A percentile compares a stretch with the other conserved stretches of the same genome.
Evolutionary conservation across 1,284 basidiomycete species (phyloP).

Genomic region (Leccinum angustisporum): DNA sequence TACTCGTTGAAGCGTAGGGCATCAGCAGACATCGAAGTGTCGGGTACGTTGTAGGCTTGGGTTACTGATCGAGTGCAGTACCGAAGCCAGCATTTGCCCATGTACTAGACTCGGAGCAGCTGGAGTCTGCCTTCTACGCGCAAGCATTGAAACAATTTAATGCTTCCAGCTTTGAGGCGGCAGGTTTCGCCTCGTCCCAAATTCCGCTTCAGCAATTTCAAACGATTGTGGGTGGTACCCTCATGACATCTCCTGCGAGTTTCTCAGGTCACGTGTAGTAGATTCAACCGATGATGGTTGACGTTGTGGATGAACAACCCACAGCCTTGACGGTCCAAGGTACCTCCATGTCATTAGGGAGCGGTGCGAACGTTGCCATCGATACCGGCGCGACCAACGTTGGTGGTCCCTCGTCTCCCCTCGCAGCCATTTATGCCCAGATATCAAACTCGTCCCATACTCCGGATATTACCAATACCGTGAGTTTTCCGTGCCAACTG

Average conservation of each 20-base stretch:
- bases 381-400: slow-evolving; percentile 46
- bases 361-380: slow-evolving; percentile 34
- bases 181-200: slow-evolving; percentile 63
- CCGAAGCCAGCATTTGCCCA: slow-evolving; percentile 63
- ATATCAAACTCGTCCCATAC: slow-evolving; percentile 34
- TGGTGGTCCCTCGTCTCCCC: slow-evolving; percentile 33
- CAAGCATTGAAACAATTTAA: slow-evolving; percentile 69
- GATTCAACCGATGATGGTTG: background rate
- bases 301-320: background rate
- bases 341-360: slow-evolving; percentile 21
- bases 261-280: background rate
- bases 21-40: slow-evolving; percentile 15
- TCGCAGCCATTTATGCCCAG: slow-evolving; percentile 39
- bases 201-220: slow-evolving; percentile 63
- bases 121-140: slow-evolving; percentile 71
- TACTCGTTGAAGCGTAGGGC: slow-evolving; percentile 1
- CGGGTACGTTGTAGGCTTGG: slow-evolving; percentile 8
- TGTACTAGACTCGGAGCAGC: slow-evolving; percentile 57
- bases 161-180: slow-evolving; percentile 60
- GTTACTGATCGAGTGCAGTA: background rate
- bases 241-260: slow-evolving; percentile 25
- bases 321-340: slow-evolving; percentile 36
- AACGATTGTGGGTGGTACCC: slow-evolving; percentile 49
- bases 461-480: slow-evolving; percentile 35
- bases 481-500: slow-evolving; percentile 9